phyloP scores from a whole-genome alignment of 148 eudicot genomes.

The Arbutus unedo region DNA sequence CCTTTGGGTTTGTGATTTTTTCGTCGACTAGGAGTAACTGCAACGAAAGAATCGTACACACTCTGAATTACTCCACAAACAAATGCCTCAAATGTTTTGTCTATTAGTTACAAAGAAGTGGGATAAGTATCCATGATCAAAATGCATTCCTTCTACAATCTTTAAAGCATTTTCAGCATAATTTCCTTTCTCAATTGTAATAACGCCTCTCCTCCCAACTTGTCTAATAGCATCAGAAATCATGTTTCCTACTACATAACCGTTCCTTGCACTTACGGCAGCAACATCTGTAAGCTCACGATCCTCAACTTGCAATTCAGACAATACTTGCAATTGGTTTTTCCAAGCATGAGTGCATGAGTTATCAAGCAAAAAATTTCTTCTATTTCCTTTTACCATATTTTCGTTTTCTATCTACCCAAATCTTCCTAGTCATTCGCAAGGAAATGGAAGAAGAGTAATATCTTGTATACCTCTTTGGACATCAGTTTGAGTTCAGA shows the following conservation, averaged over 20 bases:
- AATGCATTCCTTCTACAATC: conserved; percentile 87
- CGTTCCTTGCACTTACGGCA: conserved; percentile 88
- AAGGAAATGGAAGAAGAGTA: conserved; percentile 1
- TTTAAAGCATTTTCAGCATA: conserved; percentile 47
- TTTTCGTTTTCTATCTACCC: background rate
- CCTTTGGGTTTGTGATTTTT: conserved; percentile 67
- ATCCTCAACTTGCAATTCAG: conserved; percentile 63
- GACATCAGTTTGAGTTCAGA: conserved; percentile 74
- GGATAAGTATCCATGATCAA: conserved; percentile 82
- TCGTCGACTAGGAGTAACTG: conserved; percentile 92
- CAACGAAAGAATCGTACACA: conserved; percentile 23
- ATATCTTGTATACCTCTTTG: conserved; percentile 46
- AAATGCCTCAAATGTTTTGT: conserved; percentile 6
- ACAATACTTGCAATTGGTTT: background rate
- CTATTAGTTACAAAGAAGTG: conserved; percentile 79
- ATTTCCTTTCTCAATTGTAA: conserved; percentile 66
- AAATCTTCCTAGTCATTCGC: background rate
- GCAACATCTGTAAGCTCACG: conserved; percentile 75
- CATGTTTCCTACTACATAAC: conserved; percentile 74
- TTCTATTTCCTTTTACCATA: background rate
- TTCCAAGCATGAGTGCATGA: background rate
- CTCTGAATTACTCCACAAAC: conserved; percentile 17
- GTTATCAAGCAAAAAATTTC: background rate
- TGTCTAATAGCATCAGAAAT: conserved; percentile 55
- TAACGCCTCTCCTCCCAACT: conserved; percentile 65